Percentiles rank a stretch among this genome's conserved stretches.
phyloP scores from a whole-genome alignment of 805 yeast genomes.

The Cyberlindnera saturnus region DNA sequence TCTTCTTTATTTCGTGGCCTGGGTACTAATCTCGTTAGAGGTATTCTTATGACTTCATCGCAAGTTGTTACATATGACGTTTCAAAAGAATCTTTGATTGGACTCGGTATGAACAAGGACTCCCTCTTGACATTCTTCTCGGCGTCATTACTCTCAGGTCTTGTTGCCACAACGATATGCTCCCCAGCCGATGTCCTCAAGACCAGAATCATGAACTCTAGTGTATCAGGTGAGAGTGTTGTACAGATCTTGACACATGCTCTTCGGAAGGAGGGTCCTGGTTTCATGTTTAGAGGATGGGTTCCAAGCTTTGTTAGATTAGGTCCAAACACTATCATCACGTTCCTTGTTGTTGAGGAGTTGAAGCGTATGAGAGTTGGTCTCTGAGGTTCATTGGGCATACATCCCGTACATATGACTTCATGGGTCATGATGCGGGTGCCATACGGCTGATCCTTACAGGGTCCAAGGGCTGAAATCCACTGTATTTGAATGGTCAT shows the following conservation, averaged over 20 bases:
- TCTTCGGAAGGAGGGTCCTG: slow-evolving; percentile 61
- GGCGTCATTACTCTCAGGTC: slow-evolving; percentile 75
- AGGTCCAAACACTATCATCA: slow-evolving; percentile 76
- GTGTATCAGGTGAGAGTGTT: slow-evolving; percentile 38
- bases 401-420: no score
- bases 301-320: slow-evolving; percentile 78
- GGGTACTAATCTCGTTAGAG: slow-evolving; percentile 72
- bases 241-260: slow-evolving; percentile 45
- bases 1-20: slow-evolving; percentile 63
- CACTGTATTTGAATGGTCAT: no score
- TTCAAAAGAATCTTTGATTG: slow-evolving; percentile 56
- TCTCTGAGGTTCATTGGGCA: slow-evolving; percentile 23
- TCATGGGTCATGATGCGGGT: no score
- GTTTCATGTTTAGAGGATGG: slow-evolving; percentile 90
- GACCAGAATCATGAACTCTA: slow-evolving; percentile 77
- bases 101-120: slow-evolving; percentile 46
- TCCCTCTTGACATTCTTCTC: slow-evolving; percentile 68
- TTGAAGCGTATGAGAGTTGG: slow-evolving; percentile 49
- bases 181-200: slow-evolving; percentile 91
- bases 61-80: slow-evolving; percentile 86
- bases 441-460: no score
- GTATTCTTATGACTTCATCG: slow-evolving; percentile 83
- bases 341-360: slow-evolving; percentile 64
- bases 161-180: slow-evolving; percentile 87
- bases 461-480: no score